These are phyloP conservation scores for Miscanthus lutarioriparius DNA, from an alignment of 176 grass and related monocot genomes.

Conservation along the genomic window DNA sequence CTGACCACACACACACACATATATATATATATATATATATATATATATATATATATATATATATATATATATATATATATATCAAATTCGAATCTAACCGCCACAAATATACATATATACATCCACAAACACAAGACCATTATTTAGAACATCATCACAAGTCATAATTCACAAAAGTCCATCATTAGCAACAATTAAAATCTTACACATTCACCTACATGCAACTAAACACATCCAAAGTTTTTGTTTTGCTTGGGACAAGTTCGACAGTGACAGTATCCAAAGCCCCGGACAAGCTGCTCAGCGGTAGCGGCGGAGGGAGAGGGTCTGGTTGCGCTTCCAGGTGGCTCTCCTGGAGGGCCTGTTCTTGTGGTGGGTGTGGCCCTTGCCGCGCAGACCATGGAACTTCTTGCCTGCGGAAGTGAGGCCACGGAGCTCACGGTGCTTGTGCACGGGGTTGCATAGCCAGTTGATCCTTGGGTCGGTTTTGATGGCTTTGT, in stretches of 20 bases:
- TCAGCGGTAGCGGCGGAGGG: constrained; percentile 85
- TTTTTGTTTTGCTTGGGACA: not conserved
- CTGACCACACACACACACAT: too few species aligned
- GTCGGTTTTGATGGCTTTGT: constrained; percentile 59
- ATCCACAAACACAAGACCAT: too few species aligned
- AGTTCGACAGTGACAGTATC: constrained; percentile 22
- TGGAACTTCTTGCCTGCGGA: constrained; percentile 85
- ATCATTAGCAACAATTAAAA: too few species aligned
- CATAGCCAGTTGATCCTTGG: constrained; percentile 89
- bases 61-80: too few species aligned
- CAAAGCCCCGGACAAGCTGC: not conserved
- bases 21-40: too few species aligned
- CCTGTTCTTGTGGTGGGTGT: constrained; percentile 61
- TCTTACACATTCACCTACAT: too few species aligned
- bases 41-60: too few species aligned
- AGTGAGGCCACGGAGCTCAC: constrained; percentile 83
- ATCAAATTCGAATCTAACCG: too few species aligned
- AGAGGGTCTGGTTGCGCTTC: constrained; percentile 86
- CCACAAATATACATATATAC: too few species aligned
- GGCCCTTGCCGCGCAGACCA: constrained; percentile 77
- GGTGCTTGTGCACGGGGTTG: constrained; percentile 80
- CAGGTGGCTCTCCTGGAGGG: constrained; percentile 80
- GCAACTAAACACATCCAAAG: constrained; percentile 17
- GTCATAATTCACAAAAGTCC: too few species aligned
- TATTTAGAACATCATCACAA: too few species aligned